Evolutionary conservation across 1,139 yeast genomes (phyloP).

Genomic region (Taphrina deformans): DNA sequence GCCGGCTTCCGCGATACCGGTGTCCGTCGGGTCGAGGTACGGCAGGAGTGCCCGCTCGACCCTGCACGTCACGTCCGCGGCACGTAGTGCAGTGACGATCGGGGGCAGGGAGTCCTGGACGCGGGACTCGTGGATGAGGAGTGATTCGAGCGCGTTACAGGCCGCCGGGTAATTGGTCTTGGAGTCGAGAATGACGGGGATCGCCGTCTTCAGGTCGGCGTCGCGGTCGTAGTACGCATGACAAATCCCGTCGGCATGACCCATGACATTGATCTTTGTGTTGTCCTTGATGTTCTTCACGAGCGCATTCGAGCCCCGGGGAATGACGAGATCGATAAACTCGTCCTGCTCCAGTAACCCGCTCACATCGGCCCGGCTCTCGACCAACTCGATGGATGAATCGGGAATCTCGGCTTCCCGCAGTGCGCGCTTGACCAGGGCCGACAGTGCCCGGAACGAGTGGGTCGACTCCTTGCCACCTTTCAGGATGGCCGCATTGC

Average conservation of each 20-base stretch:
- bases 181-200: constrained; percentile 72
- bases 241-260: constrained; percentile 98
- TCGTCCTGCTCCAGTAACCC: constrained; percentile 80
- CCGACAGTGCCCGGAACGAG: constrained; percentile 81
- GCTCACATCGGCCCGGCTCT: constrained; percentile 85
- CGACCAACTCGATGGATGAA: constrained; percentile 79
- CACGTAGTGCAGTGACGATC: constrained; percentile 54
- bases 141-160: constrained; percentile 92
- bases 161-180: constrained; percentile 98
- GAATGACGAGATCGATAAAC: constrained; percentile 91
- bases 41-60: constrained; percentile 48
- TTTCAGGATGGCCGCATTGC: constrained; percentile 85
- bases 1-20: constrained; percentile 42
- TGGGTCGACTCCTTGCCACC: constrained; percentile 93
- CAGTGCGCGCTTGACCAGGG: constrained; percentile 64
- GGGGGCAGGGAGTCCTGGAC: constrained; percentile 44
- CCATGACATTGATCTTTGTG: constrained; percentile 94
- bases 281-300: constrained; percentile 79
- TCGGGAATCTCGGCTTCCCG: constrained; percentile 66
- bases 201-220: constrained; percentile 75
- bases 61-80: constrained; percentile 72
- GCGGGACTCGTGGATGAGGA: constrained; percentile 65
- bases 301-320: constrained; percentile 91
- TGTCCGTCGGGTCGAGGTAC: constrained; percentile 44
- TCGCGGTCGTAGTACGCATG: constrained; percentile 76